These are phyloP conservation scores for Chaetomidium leptoderma DNA, from an alignment of 495 filamentous ascomycete genomes.

Conservation along the genomic window DNA sequence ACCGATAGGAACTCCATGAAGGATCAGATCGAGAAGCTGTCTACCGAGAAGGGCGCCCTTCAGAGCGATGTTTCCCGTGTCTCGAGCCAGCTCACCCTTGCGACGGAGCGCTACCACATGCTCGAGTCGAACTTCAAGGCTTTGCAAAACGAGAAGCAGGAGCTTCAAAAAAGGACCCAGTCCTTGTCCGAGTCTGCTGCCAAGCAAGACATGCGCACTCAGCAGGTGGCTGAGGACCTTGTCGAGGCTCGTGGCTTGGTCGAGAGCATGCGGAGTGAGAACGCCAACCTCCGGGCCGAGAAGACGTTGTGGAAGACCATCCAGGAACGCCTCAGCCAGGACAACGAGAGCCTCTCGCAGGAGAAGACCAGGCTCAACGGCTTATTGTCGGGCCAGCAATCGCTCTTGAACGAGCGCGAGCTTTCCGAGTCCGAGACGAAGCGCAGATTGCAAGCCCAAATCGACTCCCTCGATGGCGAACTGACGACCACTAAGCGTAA, in stretches of 20 bases:
- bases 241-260: constrained; percentile 75
- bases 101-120: constrained; percentile 79
- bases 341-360: constrained; percentile 77
- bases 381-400: constrained; percentile 74
- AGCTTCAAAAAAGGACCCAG: constrained; percentile 76
- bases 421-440: constrained; percentile 75
- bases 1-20: constrained; percentile 75
- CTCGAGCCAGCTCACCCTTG: constrained; percentile 76
- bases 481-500: constrained; percentile 74
- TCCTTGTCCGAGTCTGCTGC: constrained; percentile 72
- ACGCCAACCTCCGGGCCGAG: constrained; percentile 87
- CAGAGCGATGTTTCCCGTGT: constrained; percentile 71
- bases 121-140: constrained; percentile 82
- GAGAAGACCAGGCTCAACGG: constrained; percentile 77
- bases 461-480: constrained; percentile 74
- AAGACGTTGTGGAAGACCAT: constrained; percentile 88
- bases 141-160: constrained; percentile 74
- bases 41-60: constrained; percentile 72
- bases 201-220: constrained; percentile 82
- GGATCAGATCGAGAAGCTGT: constrained; percentile 78
- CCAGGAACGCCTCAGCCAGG: constrained; percentile 77
- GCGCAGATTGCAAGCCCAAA: constrained; percentile 67
- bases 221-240: constrained; percentile 89
- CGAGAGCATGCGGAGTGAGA: constrained; percentile 87
- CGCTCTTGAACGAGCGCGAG: constrained; percentile 84